Evolutionary conservation across 306 rosid species (phyloP).

Genomic region (Vigna mungo): DNA sequence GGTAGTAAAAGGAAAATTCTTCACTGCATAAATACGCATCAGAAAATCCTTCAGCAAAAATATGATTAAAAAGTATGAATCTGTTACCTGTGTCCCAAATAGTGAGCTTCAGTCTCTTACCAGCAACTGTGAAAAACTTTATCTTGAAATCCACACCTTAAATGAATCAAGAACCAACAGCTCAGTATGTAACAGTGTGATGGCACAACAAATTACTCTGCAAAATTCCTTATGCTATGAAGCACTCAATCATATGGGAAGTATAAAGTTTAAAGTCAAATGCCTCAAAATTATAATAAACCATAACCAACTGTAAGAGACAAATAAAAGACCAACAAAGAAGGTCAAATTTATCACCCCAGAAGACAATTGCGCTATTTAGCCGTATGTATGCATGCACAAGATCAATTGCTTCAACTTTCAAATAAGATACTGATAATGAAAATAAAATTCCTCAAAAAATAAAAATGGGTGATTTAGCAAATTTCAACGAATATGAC

Average conservation of each 20-base stretch:
- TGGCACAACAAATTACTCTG: neutral
- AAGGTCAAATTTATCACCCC: neutral
- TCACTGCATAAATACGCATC: neutral
- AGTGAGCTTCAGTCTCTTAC: constrained; percentile 90
- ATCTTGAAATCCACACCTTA: constrained; percentile 97
- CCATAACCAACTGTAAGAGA: neutral
- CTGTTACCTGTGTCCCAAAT: constrained; percentile 96
- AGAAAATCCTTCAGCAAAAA: constrained; percentile 7
- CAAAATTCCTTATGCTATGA: constrained; percentile 17
- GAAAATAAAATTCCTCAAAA: neutral
- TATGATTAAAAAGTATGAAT: constrained; percentile 11
- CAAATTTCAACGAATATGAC: neutral
- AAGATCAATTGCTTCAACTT: neutral
- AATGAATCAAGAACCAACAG: constrained; percentile 44
- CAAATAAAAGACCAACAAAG: neutral
- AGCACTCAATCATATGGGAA: constrained; percentile 12
- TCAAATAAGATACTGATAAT: constrained; percentile 1
- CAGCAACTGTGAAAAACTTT: constrained; percentile 76
- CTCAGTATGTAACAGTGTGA: constrained; percentile 25
- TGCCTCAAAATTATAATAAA: constrained; percentile 10
- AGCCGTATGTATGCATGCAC: neutral
- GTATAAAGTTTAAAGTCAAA: constrained; percentile 22
- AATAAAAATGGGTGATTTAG: neutral
- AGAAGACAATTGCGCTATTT: neutral
- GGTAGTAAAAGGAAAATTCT: constrained; percentile 11